Base-by-base conservation (phyloP, 140 eudicot genomes). In the Ambrosia hybrid region DNA sequence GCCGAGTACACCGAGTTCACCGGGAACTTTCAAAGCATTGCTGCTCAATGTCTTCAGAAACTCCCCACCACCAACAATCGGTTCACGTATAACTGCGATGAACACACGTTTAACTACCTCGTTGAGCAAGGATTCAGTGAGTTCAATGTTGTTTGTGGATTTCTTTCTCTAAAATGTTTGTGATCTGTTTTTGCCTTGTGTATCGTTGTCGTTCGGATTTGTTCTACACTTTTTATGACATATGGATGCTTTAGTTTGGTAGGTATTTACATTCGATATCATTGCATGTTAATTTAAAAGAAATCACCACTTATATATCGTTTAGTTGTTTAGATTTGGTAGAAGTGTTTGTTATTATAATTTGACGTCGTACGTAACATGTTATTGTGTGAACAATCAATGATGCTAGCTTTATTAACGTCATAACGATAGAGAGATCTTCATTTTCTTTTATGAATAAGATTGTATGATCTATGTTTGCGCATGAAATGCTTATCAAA, bases 1-100 rank as follows among this genome's bases (percentile, higher is more conserved):
- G 71, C 79, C 10, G 83, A 79, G 70, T 79, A 79, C 76, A 79
- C 83, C 3, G 83, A 79, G 66, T 79, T 73, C 49, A 79, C 75
- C 16, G 83, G 83, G 0, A 79, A 79, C 15, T 79, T 79, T 73
- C 83, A 73, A 73, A 51, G 41, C 53, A 68, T 79, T 5, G 83
- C 79, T 8, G 59, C 43, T 4, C 83, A 79, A 73, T 79, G 83
- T 73, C 83, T 79, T 79, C 79, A 79, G 52, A 79, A 79, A 59
- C 83, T 79, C 33, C 83, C 83, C 16, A 11, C 66, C 45, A 57
- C 71, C 49, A 73, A 41, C 67, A 73, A 79, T 30, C 78, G 83
- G 2, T 73, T 79, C 15, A 79, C 79, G 7, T 79, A 79, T 52
- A 79, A 79, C 65, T 79, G 83, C 57, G 83, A 79, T 59, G 83